Conservation (phyloP, 2,329 filamentous ascomycete genomes). For the Rhynchosporium agropyri region DNA sequence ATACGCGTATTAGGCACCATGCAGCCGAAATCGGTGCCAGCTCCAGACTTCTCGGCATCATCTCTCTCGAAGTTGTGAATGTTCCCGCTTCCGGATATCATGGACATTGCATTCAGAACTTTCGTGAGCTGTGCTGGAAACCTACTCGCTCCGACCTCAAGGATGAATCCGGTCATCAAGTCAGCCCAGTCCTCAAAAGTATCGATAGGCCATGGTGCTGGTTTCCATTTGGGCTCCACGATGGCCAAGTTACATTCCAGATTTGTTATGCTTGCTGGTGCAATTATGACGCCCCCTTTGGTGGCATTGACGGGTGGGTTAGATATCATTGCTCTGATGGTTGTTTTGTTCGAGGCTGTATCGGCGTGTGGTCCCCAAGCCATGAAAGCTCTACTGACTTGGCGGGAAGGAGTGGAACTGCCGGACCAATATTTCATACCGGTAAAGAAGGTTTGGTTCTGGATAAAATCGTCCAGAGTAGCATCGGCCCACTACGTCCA, state of each 20-base stretch:
- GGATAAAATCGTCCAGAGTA: not conserved
- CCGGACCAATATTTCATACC: not conserved
- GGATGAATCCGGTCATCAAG: not conserved
- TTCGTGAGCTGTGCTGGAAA: not conserved
- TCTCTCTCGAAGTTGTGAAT: not conserved
- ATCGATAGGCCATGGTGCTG: not conserved
- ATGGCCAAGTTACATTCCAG: slow-evolving; percentile 4
- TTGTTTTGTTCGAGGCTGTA: not conserved
- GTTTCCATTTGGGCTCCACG: not conserved
- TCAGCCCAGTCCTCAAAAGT: not conserved
- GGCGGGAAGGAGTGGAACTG: not conserved
- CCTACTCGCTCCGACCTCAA: not conserved
- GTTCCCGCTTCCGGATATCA: slow-evolving; percentile 3
- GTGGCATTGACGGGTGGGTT: not conserved
- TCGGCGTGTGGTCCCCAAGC: slow-evolving; percentile 2
- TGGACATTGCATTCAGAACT: slow-evolving; percentile 15
- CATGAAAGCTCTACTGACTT: not conserved
- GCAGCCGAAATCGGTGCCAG: not conserved
- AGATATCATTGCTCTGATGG: slow-evolving; percentile 1
- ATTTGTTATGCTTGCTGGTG: not conserved
- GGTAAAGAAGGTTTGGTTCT: not conserved
- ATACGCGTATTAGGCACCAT: not conserved
- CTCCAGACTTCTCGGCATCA: not conserved
- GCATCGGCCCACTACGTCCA: not conserved
- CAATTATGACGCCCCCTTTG: not conserved